Evolutionary conservation across 495 filamentous ascomycete species (phyloP).

Genomic region (Hypomontagnella submonticulosa): DNA sequence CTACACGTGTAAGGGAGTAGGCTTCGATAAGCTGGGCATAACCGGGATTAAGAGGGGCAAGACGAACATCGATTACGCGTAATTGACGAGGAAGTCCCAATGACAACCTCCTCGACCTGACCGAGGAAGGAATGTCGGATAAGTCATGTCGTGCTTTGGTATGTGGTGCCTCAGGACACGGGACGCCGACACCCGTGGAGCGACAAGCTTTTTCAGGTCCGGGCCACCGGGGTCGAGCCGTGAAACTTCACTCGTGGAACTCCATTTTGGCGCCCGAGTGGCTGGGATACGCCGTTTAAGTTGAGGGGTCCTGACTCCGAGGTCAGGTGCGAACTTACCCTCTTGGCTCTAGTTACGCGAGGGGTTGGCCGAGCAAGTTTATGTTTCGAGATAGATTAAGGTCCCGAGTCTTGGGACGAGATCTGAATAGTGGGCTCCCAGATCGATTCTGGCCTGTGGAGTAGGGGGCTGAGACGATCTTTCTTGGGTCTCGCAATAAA

Average conservation of each 20-base stretch:
- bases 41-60: background rate
- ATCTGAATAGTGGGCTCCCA: slow-evolving; percentile 13
- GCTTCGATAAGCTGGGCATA: no score
- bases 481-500: background rate
- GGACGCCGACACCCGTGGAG: slow-evolving; percentile 23
- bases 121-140: slow-evolving; percentile 23
- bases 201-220: slow-evolving; percentile 30
- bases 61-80: slow-evolving; percentile 8
- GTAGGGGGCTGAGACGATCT: background rate
- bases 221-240: slow-evolving; percentile 25
- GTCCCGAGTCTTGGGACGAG: slow-evolving; percentile 31
- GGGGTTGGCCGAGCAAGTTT: background rate
- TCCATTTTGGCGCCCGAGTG: slow-evolving; percentile 24
- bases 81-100: background rate
- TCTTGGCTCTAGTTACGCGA: slow-evolving; percentile 23
- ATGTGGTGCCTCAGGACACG: slow-evolving; percentile 23
- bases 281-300: slow-evolving; percentile 30
- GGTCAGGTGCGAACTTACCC: slow-evolving; percentile 6
- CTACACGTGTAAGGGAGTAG: no score
- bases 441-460: slow-evolving; percentile 24
- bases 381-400: slow-evolving; percentile 13
- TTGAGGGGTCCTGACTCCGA: slow-evolving; percentile 14
- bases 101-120: background rate
- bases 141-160: slow-evolving; percentile 17
- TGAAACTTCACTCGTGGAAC: slow-evolving; percentile 24